Evolutionary conservation across 2,329 filamentous ascomycete genomes (phyloP).

Genomic region (Cladosporium sp.): DNA sequence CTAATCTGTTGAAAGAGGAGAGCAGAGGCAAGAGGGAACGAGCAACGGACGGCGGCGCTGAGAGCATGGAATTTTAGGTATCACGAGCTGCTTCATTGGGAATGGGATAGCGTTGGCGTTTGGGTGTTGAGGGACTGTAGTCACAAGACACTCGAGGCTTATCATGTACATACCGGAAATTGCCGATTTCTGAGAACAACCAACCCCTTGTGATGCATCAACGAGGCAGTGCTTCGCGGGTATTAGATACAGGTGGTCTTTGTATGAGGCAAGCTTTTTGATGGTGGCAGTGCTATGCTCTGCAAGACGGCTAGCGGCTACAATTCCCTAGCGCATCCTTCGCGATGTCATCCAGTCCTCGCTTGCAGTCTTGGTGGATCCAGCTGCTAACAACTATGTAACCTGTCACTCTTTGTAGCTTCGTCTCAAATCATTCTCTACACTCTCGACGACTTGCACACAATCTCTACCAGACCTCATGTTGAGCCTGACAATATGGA

Average conservation of each 20-base stretch:
- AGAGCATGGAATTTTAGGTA: conserved; percentile 67
- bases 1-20: conserved; percentile 75
- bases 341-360: conserved; percentile 9
- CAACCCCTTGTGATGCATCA: neutral
- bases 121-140: neutral
- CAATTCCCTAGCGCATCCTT: conserved; percentile 9
- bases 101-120: conserved; percentile 10
- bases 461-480: conserved; percentile 6
- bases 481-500: conserved; percentile 48
- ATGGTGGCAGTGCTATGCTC: conserved; percentile 9
- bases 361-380: conserved; percentile 3
- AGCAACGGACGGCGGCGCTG: conserved; percentile 49
- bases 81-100: neutral
- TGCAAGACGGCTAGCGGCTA: conserved; percentile 1
- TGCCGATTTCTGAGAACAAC: neutral
- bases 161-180: neutral
- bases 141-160: neutral
- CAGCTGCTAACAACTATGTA: neutral
- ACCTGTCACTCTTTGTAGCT: conserved; percentile 1
- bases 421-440: neutral
- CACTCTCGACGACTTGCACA: neutral
- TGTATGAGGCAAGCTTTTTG: neutral
- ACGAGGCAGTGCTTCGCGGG: neutral
- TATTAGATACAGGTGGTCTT: neutral
- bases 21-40: conserved; percentile 54